These are phyloP conservation scores for Perkinsus olseni DNA, from an alignment of 169 alveolate species.

Conservation along the genomic window DNA sequence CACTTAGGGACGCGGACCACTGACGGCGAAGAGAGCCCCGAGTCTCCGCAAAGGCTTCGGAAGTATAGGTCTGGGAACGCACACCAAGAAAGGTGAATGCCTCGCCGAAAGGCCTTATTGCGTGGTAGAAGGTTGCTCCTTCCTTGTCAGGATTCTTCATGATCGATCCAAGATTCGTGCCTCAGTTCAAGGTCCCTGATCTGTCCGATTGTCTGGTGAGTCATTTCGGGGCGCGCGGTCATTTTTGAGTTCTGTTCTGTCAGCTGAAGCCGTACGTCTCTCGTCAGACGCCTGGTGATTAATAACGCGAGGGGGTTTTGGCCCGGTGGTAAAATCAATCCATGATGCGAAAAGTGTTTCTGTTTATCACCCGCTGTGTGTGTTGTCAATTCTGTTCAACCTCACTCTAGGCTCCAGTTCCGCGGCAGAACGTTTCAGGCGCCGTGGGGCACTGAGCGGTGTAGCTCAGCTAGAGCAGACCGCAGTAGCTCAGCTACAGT, in stretches of 20 bases:
- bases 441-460: too few relatives aligned
- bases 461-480: too few relatives aligned
- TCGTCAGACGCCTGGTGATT: conserved; percentile 2
- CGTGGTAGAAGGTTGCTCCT: not conserved
- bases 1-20: conserved; percentile 9
- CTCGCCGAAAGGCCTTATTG: too few relatives aligned
- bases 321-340: not conserved
- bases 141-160: not conserved
- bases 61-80: conserved; percentile 5
- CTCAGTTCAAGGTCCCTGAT: conserved; percentile 14
- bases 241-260: not conserved
- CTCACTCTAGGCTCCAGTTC: too few relatives aligned
- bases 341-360: not conserved
- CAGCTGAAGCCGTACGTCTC: conserved; percentile 16
- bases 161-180: conserved; percentile 5
- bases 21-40: conserved; percentile 13
- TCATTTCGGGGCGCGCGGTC: not conserved
- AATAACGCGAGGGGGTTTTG: conserved; percentile 8
- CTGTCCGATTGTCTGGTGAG: not conserved
- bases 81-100: not conserved
- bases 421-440: too few relatives aligned
- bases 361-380: not conserved
- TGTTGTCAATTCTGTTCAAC: not conserved
- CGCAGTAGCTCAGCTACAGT: too few relatives aligned
- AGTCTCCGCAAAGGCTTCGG: conserved; percentile 13